These are phyloP conservation scores for Fragaria vesca DNA, from an alignment of 306 rosid genomes.

Conservation along the genomic window DNA sequence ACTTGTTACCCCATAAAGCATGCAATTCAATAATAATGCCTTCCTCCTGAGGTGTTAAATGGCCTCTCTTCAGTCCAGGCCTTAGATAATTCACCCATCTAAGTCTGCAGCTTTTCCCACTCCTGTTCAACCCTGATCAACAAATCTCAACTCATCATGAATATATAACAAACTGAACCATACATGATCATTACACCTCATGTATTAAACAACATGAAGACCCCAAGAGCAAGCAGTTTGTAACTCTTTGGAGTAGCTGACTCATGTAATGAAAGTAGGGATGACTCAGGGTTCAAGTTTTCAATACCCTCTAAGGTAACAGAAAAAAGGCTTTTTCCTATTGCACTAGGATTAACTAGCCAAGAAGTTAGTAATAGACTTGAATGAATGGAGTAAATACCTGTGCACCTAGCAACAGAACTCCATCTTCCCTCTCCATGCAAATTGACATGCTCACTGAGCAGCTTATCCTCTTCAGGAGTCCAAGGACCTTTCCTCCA, in stretches of 20 bases:
- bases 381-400: slow-evolving; percentile 18
- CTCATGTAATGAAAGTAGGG: background rate
- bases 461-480: slow-evolving; percentile 65
- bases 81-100: slow-evolving; percentile 83
- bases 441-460: slow-evolving; percentile 42
- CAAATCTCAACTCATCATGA: background rate
- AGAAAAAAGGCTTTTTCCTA: background rate
- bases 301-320: background rate
- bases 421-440: slow-evolving; percentile 73
- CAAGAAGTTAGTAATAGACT: background rate
- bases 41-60: slow-evolving; percentile 59
- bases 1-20: slow-evolving; percentile 75
- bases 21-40: slow-evolving; percentile 63
- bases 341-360: background rate
- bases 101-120: slow-evolving; percentile 76
- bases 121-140: slow-evolving; percentile 54
- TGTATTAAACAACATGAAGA: no score
- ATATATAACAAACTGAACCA: background rate
- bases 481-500: slow-evolving; percentile 86
- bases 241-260: background rate
- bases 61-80: slow-evolving; percentile 75
- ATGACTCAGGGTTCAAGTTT: background rate
- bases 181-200: background rate
- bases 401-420: slow-evolving; percentile 47
- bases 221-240: background rate